Percentiles rank a stretch among this genome's conserved stretches.
Conservation (phyloP, 2,329 filamentous ascomycete genomes). For the Mycosphaerella sp. region DNA sequence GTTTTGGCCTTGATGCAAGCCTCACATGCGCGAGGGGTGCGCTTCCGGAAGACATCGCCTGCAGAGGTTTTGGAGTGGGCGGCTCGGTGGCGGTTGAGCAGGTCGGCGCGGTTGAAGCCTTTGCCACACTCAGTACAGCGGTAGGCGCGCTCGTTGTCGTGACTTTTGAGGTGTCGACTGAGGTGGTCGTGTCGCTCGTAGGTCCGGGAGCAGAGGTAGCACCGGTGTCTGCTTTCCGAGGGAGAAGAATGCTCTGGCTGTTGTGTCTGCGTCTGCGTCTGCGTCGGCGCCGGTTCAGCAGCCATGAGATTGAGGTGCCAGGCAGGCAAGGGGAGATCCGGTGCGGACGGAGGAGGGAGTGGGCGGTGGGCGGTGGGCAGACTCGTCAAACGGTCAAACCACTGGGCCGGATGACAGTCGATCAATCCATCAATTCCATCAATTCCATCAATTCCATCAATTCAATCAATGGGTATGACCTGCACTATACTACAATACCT, state of each 20-base stretch:
- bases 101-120: slow-evolving; percentile 27
- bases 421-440: too few relatives aligned
- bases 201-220: slow-evolving; percentile 22
- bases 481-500: too few relatives aligned
- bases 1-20: slow-evolving; percentile 27
- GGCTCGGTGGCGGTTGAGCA: slow-evolving; percentile 26
- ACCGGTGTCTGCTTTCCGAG: slow-evolving; percentile 17
- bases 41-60: slow-evolving; percentile 21
- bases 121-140: slow-evolving; percentile 26
- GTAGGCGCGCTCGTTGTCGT: slow-evolving; percentile 26
- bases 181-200: slow-evolving; percentile 27
- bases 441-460: too few relatives aligned
- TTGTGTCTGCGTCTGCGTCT: not conserved
- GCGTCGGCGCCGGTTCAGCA: not conserved
- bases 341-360: too few relatives aligned
- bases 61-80: slow-evolving; percentile 20
- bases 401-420: too few relatives aligned
- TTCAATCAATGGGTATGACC: too few relatives aligned
- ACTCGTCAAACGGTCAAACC: too few relatives aligned
- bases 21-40: slow-evolving; percentile 24
- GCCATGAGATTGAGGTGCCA: too few relatives aligned
- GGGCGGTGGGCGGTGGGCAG: too few relatives aligned
- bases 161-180: slow-evolving; percentile 25
- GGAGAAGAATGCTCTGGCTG: slow-evolving; percentile 8
- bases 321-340: too few relatives aligned